These are phyloP conservation scores for Heliosperma pusillum DNA, from an alignment of 148 eudicot genomes.

Conservation along the genomic window DNA sequence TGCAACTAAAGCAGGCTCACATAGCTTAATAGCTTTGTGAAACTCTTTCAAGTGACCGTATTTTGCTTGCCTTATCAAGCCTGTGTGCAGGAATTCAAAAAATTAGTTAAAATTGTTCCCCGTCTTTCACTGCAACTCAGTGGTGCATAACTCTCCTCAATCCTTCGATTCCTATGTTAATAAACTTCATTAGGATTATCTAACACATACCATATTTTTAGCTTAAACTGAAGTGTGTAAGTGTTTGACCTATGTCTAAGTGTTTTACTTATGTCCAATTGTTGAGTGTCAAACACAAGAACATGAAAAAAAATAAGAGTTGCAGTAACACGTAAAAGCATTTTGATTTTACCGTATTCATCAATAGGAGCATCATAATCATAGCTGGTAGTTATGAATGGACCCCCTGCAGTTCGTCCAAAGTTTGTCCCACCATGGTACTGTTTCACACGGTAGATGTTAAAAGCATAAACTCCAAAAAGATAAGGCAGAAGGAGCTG, in stretches of 20 bases:
- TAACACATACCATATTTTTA: not conserved
- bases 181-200: too few species aligned
- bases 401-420: slow-evolving; percentile 91
- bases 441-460: slow-evolving; percentile 34
- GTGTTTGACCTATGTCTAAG: not conserved
- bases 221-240: not conserved
- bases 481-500: not conserved
- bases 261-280: too few species aligned
- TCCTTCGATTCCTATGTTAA: not conserved
- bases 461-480: not conserved
- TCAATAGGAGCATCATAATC: slow-evolving; percentile 96
- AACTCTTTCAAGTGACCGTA: slow-evolving; percentile 76
- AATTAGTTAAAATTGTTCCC: slow-evolving; percentile 1
- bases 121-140: not conserved
- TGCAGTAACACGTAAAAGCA: not conserved
- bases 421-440: slow-evolving; percentile 96
- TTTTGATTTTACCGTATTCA: slow-evolving; percentile 63
- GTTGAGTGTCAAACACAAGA: not conserved
- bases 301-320: not conserved
- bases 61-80: slow-evolving; percentile 79
- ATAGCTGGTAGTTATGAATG: slow-evolving; percentile 85
- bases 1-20: slow-evolving; percentile 68
- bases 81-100: slow-evolving; percentile 30
- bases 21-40: slow-evolving; percentile 71
- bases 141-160: not conserved